A percentile compares a stretch with the other conserved stretches of the same genome.
phyloP scores from a whole-genome alignment of 148 eudicot species.

The Pouteria glomerata region DNA sequence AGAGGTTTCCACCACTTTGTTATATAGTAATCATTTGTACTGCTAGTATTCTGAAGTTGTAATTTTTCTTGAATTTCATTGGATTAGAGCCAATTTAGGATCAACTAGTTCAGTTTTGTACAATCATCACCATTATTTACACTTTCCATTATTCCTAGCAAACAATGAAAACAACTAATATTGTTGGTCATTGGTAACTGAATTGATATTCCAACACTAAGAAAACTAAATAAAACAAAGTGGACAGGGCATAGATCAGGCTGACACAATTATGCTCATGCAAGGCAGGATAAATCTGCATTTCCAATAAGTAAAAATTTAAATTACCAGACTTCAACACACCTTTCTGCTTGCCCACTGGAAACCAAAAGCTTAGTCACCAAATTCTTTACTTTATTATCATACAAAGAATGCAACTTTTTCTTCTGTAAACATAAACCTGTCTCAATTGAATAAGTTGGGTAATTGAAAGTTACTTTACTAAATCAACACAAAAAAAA shows the following conservation, averaged over 20 bases:
- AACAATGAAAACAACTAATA: background rate
- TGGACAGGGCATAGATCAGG: background rate
- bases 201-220: background rate
- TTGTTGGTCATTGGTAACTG: conserved; percentile 7
- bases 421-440: conserved; percentile 55
- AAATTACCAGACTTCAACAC: conserved; percentile 7
- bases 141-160: background rate
- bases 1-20: too few relatives aligned
- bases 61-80: too few relatives aligned
- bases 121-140: too few relatives aligned
- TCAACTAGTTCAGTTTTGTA: too few relatives aligned
- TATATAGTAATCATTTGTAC: too few relatives aligned
- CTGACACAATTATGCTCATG: background rate
- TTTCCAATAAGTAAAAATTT: background rate
- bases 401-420: conserved; percentile 49
- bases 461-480: conserved; percentile 6
- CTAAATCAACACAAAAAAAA: background rate
- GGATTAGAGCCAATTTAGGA: too few relatives aligned
- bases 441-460: conserved; percentile 17
- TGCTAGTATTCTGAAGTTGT: too few relatives aligned
- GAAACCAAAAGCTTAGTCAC: conserved; percentile 59
- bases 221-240: background rate
- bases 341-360: conserved; percentile 74
- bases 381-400: conserved; percentile 73
- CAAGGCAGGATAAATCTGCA: background rate